Evolutionary conservation across 345 rosid genomes (phyloP).

Genomic region (Triadica sebifera): DNA sequence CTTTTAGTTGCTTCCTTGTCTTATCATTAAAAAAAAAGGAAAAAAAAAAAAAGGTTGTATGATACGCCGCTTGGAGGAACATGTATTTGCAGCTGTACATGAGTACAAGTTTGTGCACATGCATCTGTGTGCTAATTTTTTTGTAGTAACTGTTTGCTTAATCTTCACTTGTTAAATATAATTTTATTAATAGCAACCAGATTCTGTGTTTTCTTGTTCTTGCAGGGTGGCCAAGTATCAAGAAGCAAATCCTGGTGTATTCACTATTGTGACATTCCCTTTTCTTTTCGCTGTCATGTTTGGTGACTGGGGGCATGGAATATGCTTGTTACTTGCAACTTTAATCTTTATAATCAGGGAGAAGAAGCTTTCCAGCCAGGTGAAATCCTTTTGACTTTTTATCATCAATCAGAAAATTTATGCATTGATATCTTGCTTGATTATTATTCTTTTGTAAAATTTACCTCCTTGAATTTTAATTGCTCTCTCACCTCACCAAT

Average conservation of each 20-base stretch:
- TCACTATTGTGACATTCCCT: constrained; percentile 87
- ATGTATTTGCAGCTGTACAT: background rate
- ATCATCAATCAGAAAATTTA: constrained; percentile 11
- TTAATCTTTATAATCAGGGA: constrained; percentile 62
- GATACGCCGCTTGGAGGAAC: background rate
- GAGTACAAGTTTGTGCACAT: background rate
- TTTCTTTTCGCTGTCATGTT: constrained; percentile 99
- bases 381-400: constrained; percentile 27
- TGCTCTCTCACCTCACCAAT: background rate
- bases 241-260: constrained; percentile 92
- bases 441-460: background rate
- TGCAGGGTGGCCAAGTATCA: constrained; percentile 92
- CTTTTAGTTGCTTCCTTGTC: background rate
- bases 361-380: constrained; percentile 95
- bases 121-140: background rate
- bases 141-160: background rate
- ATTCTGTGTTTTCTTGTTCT: constrained; percentile 12
- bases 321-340: constrained; percentile 82
- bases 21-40: background rate
- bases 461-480: background rate
- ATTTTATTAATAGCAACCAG: background rate
- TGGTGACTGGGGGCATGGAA: constrained; percentile 99
- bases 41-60: background rate
- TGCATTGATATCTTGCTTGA: constrained; percentile 10
- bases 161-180: background rate